These are phyloP conservation scores for Nicotiana tomentosiformis DNA, from an alignment of 257 asterid species.

Conservation along the genomic window DNA sequence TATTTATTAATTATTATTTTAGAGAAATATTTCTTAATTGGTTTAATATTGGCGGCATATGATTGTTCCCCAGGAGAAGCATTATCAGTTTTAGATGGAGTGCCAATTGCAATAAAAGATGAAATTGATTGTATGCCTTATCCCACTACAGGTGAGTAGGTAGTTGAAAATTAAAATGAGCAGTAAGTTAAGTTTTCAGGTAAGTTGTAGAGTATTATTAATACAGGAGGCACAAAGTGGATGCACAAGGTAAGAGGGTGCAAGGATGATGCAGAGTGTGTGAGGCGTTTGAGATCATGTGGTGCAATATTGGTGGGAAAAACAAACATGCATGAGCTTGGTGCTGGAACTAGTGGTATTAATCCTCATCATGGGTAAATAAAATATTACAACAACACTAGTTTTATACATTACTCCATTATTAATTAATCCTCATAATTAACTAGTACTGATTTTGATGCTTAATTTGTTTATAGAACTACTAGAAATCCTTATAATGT, in stretches of 20 bases:
- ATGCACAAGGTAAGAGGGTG: conserved; percentile 64
- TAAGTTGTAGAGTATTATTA: too few species aligned
- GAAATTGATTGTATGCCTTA: conserved; percentile 89
- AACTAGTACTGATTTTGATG: too few species aligned
- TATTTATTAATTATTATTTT: neutral
- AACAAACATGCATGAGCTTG: conserved; percentile 95
- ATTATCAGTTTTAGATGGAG: conserved; percentile 77
- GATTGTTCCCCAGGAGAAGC: conserved; percentile 44
- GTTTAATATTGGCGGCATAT: neutral
- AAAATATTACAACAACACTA: too few species aligned
- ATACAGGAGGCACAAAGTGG: conserved; percentile 84
- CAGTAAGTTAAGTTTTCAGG: too few species aligned
- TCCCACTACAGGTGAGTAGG: conserved; percentile 69
- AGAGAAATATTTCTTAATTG: too few species aligned
- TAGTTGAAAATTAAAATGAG: too few species aligned
- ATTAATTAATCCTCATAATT: too few species aligned
- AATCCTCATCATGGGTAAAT: conserved; percentile 89
- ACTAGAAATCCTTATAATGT: conserved; percentile 67
- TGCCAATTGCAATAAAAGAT: conserved; percentile 75
- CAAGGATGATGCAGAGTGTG: conserved; percentile 62
- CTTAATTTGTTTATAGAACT: conserved; percentile 20
- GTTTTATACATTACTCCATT: too few species aligned
- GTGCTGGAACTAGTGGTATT: conserved; percentile 92
- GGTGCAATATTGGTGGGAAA: conserved; percentile 89
- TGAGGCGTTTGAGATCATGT: conserved; percentile 62